These are phyloP conservation scores for Torulaspora delbrueckii DNA, from an alignment of 805 yeast genomes.

Conservation along the genomic window DNA sequence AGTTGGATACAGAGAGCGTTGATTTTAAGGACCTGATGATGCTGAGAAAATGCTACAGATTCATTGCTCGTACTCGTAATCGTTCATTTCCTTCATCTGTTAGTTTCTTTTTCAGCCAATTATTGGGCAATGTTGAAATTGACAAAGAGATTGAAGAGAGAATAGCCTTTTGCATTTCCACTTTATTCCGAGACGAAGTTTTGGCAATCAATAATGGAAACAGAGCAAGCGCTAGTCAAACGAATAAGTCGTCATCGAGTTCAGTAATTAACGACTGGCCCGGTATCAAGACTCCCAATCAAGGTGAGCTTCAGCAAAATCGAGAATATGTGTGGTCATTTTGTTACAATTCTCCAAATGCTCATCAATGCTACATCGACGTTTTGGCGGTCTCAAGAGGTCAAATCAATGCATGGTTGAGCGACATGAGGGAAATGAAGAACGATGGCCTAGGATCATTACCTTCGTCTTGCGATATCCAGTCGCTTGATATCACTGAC, in stretches of 20 bases:
- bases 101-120: slow-evolving; percentile 13
- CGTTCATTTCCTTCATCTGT: slow-evolving; percentile 20
- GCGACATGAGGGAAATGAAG: slow-evolving; percentile 16
- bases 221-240: slow-evolving; percentile 12
- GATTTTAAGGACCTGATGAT: slow-evolving; percentile 34
- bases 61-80: slow-evolving; percentile 19
- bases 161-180: slow-evolving; percentile 15
- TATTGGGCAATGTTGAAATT: slow-evolving; percentile 12
- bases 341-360: slow-evolving; percentile 13
- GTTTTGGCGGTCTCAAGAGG: slow-evolving; percentile 15
- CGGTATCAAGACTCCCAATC: slow-evolving; percentile 15
- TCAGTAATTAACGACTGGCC: slow-evolving; percentile 23
- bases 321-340: slow-evolving; percentile 20
- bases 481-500: slow-evolving; percentile 19
- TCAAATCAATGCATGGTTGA: slow-evolving; percentile 23
- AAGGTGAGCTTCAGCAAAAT: slow-evolving; percentile 11
- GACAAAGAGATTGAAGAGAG: slow-evolving; percentile 15
- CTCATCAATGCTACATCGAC: slow-evolving; percentile 23
- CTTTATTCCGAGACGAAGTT: slow-evolving; percentile 18
- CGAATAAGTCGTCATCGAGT: slow-evolving; percentile 9
- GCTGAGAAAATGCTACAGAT: slow-evolving; percentile 35
- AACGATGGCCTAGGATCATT: slow-evolving; percentile 1
- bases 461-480: slow-evolving; percentile 19
- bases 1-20: slow-evolving; percentile 16
- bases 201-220: slow-evolving; percentile 5